Evolutionary conservation across 2,329 filamentous ascomycete genomes (phyloP), one percentile per base, ranked within the genome.

Genomic region (Colletotrichum filicis): DNA sequence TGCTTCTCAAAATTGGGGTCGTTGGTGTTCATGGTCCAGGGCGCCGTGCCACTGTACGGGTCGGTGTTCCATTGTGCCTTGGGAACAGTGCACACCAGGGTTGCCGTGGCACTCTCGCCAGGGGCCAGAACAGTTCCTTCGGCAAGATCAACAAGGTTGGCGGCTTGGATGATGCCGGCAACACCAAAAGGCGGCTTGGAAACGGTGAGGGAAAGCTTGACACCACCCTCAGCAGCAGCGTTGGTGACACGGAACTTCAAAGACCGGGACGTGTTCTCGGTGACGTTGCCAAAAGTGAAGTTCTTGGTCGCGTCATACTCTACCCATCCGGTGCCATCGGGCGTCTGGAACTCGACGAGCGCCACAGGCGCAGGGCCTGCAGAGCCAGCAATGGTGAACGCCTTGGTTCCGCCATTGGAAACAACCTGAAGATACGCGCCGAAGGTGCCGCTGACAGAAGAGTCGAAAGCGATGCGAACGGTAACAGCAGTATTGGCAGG

Each of bases 121-220:
- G 88, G 84, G 0, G 80, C 79, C 1, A 91, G 79, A 1, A 82
- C 79, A 0, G 86, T 88, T 3, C 90, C 90, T 76, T 92, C 90
- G 0, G 86, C 88, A 1, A 91, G 84, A 60, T 91, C 89, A 9
- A 90, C 83, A 22, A 87, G 84, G 77, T 91, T 92, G 14, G 82
- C 83, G 0, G 89, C 87, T 24, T 85, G 83, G 52, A 91, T 84
- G 26, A 91, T 85, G 3, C 88, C 87, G n/a, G 80, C 76, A 3
- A 89, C 82, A 16, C 88, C 89, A 66, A 88, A 90, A 0, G 90
- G 90, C 4, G 89, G 88, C 77, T 92, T 92, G 0, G 89, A 91
- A 2, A 92, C 88, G 0, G 89, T 91, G 16, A 91, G 79, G 0
- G 86, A 88, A 1, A 91, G 82, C 1, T 80, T 80, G 14, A 87